Conservation (phyloP, 805 yeast genomes). For the Candida sanyiensis region DNA sequence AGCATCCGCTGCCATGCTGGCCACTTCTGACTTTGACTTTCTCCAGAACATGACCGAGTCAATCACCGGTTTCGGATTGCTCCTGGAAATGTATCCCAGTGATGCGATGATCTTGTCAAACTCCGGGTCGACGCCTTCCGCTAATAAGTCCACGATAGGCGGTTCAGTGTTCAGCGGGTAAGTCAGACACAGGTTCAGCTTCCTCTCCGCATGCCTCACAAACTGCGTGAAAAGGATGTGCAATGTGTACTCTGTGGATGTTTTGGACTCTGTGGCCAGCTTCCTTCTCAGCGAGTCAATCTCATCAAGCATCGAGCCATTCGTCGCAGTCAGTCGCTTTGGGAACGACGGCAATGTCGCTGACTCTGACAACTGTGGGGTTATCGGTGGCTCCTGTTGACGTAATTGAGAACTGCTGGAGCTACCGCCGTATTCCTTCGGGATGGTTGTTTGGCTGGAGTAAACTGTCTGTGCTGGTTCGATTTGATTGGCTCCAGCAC, state of each 20-base stretch:
- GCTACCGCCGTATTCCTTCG: too few relatives aligned
- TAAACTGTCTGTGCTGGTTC: neutral
- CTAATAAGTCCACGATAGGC: slow-evolving; percentile 67
- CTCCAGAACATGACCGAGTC: slow-evolving; percentile 99
- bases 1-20: slow-evolving; percentile 54
- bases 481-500: neutral
- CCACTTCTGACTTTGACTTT: slow-evolving; percentile 83
- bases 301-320: slow-evolving; percentile 20
- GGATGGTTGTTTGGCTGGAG: too few relatives aligned
- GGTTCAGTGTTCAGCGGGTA: slow-evolving; percentile 68
- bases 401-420: too few relatives aligned
- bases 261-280: slow-evolving; percentile 51
- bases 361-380: neutral
- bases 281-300: slow-evolving; percentile 29
- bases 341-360: slow-evolving; percentile 1
- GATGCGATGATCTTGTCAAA: slow-evolving; percentile 85
- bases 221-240: slow-evolving; percentile 94
- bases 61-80: slow-evolving; percentile 90
- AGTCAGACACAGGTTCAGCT: slow-evolving; percentile 64
- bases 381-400: too few relatives aligned
- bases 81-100: slow-evolving; percentile 82
- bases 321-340: slow-evolving; percentile 18
- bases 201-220: slow-evolving; percentile 88
- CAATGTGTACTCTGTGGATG: slow-evolving; percentile 84
- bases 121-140: slow-evolving; percentile 79